These are phyloP conservation scores for Lyophyllum atratum DNA, from an alignment of 768 basidiomycete genomes.

Conservation along the genomic window DNA sequence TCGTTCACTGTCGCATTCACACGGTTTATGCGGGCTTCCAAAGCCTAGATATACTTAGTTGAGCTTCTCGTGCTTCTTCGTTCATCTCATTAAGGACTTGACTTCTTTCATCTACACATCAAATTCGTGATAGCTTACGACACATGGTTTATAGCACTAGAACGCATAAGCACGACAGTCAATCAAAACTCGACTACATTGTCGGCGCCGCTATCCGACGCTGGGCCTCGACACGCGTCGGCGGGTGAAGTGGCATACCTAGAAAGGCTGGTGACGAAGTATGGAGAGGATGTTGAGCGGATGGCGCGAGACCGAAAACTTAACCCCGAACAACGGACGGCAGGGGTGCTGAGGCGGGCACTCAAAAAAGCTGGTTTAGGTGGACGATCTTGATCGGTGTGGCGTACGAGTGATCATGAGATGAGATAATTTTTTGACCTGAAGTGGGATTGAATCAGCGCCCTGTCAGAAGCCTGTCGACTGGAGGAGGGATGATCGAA, in stretches of 20 bases:
- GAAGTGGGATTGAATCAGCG: not conserved
- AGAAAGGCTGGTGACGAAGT: slow-evolving; percentile 59
- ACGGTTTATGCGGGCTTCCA: slow-evolving; percentile 28
- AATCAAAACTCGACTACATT: slow-evolving; percentile 34
- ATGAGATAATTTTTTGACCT: not conserved
- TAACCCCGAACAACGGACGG: slow-evolving; percentile 85
- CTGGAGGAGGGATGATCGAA: not conserved
- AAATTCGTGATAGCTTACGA: slow-evolving; percentile 25
- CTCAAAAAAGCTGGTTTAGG: slow-evolving; percentile 54
- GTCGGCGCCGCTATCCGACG: slow-evolving; percentile 38
- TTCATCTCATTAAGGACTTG: slow-evolving; percentile 5
- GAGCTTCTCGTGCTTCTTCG: slow-evolving; percentile 18
- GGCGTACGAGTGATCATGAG: slow-evolving; percentile 17
- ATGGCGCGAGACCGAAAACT: slow-evolving; percentile 83
- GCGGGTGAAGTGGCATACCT: slow-evolving; percentile 71
- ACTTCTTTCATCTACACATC: slow-evolving; percentile 16
- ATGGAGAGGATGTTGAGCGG: slow-evolving; percentile 69
- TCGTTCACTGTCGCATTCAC: slow-evolving; percentile 15
- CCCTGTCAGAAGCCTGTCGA: not conserved
- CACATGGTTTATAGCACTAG: slow-evolving; percentile 52
- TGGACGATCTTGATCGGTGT: slow-evolving; percentile 24
- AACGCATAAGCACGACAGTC: slow-evolving; percentile 52
- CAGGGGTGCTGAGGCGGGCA: slow-evolving; percentile 71
- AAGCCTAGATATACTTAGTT: not conserved
- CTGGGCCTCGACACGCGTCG: slow-evolving; percentile 64